These are phyloP conservation scores for Vanrija humicola DNA, from an alignment of 1,284 basidiomycete species.

Conservation along the genomic window DNA sequence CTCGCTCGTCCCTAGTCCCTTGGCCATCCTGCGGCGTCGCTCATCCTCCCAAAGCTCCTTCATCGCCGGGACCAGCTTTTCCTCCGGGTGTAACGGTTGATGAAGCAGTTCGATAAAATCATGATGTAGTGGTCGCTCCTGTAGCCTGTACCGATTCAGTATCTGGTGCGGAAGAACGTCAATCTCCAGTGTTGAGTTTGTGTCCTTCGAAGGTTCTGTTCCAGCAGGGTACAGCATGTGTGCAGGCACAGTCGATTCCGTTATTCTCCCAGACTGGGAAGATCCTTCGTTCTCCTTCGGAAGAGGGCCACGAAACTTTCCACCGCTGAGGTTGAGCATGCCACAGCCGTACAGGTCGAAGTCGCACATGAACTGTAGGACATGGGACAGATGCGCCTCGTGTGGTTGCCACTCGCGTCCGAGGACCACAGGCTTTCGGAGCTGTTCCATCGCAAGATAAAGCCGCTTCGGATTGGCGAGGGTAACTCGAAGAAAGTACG, in stretches of 20 bases:
- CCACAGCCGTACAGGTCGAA: slow-evolving; percentile 94
- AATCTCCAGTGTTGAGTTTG: slow-evolving; percentile 72
- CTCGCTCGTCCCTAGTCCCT: slow-evolving; percentile 51
- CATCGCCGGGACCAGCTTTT: slow-evolving; percentile 80
- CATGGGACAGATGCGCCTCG: slow-evolving; percentile 85
- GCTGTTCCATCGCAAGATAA: slow-evolving; percentile 65
- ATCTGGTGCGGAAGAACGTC: slow-evolving; percentile 79
- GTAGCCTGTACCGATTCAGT: slow-evolving; percentile 69
- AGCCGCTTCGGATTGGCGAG: slow-evolving; percentile 67
- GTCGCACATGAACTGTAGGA: slow-evolving; percentile 91
- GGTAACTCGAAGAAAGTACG: slow-evolving; percentile 85
- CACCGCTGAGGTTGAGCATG: slow-evolving; percentile 64
- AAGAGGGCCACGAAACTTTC: slow-evolving; percentile 53
- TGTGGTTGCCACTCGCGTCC: slow-evolving; percentile 70
- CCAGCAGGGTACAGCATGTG: slow-evolving; percentile 35
- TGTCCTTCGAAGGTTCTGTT: slow-evolving; percentile 61
- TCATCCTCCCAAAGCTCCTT: slow-evolving; percentile 96
- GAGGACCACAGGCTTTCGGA: slow-evolving; percentile 78
- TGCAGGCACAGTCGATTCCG: slow-evolving; percentile 21
- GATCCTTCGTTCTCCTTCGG: slow-evolving; percentile 40
- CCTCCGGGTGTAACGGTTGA: slow-evolving; percentile 54
- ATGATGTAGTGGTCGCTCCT: slow-evolving; percentile 69
- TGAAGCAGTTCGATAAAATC: slow-evolving; percentile 61
- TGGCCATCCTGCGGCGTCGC: slow-evolving; percentile 61
- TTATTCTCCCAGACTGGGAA: too few relatives aligned